phyloP scores from a whole-genome alignment of 1,139 yeast species.

The Pichia sp. region DNA sequence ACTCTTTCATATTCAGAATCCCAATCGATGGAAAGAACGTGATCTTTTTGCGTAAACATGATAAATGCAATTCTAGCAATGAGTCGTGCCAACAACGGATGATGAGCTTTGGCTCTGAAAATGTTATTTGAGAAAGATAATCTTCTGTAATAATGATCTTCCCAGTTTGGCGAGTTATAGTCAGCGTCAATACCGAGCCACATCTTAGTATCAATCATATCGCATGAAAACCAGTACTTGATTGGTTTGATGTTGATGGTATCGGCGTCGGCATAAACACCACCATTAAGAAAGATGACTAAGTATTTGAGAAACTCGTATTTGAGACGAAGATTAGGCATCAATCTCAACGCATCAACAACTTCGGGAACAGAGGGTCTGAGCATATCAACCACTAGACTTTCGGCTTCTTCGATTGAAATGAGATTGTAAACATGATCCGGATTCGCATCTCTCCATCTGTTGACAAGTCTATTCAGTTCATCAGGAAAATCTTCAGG shows the following conservation, averaged over 20 bases:
- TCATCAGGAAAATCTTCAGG: constrained; percentile 43
- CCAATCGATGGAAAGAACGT: constrained; percentile 32
- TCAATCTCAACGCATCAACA: constrained; percentile 46
- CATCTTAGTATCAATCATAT: constrained; percentile 11
- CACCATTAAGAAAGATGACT: constrained; percentile 59
- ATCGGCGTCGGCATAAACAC: constrained; percentile 69
- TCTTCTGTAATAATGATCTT: constrained; percentile 51
- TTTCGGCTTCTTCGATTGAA: constrained; percentile 51
- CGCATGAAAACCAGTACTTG: constrained; percentile 31
- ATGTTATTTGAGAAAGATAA: constrained; percentile 72
- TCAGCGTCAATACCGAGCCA: constrained; percentile 69
- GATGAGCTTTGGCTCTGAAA: constrained; percentile 26
- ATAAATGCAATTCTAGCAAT: constrained; percentile 23
- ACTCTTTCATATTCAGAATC: constrained; percentile 48
- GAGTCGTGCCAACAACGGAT: constrained; percentile 23
- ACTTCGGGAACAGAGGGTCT: constrained; percentile 51
- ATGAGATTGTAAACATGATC: constrained; percentile 54
- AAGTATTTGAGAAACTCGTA: constrained; percentile 67
- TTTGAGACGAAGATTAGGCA: constrained; percentile 59
- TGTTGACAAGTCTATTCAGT: constrained; percentile 32
- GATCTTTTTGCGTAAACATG: constrained; percentile 21
- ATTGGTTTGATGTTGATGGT: constrained; percentile 47
- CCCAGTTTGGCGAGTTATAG: constrained; percentile 61
- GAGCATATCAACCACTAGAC: constrained; percentile 41
- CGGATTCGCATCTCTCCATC: constrained; percentile 54